Conservation (phyloP, 768 basidiomycete species). For the Candolleomyces aberdarensis region DNA sequence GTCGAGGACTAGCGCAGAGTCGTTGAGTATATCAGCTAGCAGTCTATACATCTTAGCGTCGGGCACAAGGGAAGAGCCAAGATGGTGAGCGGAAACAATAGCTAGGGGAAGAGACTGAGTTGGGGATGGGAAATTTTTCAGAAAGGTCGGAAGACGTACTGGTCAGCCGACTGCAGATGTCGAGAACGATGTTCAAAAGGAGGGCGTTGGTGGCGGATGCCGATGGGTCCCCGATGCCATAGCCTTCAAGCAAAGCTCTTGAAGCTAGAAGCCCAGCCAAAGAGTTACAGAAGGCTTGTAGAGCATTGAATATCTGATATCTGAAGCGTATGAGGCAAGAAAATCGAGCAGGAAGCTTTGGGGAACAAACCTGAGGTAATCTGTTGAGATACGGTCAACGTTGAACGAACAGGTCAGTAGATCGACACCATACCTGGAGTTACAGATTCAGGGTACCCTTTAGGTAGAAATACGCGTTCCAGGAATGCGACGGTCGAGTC, state of each 20-base stretch:
- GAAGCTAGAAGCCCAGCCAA: conserved; percentile 61
- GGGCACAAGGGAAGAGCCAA: conserved; percentile 63
- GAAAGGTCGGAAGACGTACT: conserved; percentile 38
- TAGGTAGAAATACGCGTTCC: conserved; percentile 12
- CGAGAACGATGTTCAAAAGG: conserved; percentile 63
- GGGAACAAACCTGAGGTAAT: conserved; percentile 49
- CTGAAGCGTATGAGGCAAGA: conserved; percentile 26
- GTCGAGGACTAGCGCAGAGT: conserved; percentile 56
- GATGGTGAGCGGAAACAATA: conserved; percentile 56
- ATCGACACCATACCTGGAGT: conserved; percentile 9
- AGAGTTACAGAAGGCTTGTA: conserved; percentile 71
- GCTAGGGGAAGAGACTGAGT: conserved; percentile 33
- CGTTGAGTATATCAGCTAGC: conserved; percentile 65
- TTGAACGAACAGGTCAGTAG: too few relatives aligned
- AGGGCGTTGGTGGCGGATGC: conserved; percentile 66
- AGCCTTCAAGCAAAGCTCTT: conserved; percentile 66
- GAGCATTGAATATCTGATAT: conserved; percentile 62
- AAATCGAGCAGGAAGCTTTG: too few relatives aligned
- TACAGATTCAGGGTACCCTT: conserved; percentile 13
- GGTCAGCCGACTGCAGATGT: conserved; percentile 58
- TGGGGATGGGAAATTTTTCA: not conserved
- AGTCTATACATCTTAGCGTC: conserved; percentile 71
- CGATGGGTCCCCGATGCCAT: conserved; percentile 67
- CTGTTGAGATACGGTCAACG: conserved; percentile 21
- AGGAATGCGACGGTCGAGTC: not conserved